These are phyloP conservation scores for Phytophthora syringae DNA, from an alignment of 352 stramenopile species.

Conservation along the genomic window DNA sequence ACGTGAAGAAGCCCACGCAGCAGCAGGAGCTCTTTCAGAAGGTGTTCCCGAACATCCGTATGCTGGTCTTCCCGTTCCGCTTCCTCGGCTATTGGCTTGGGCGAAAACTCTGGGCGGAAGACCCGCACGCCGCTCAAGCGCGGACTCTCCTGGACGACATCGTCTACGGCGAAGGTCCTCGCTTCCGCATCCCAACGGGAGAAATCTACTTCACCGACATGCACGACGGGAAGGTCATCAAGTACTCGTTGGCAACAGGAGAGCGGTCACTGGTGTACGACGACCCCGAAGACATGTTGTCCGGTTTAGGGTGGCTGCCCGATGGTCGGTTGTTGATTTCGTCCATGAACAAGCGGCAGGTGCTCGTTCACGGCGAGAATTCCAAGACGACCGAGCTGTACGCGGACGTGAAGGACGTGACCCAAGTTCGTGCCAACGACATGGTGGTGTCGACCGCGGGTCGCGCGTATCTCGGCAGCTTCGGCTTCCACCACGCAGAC, in stretches of 20 bases:
- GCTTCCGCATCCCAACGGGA: slow-evolving; percentile 55
- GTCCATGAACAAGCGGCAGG: slow-evolving; percentile 52
- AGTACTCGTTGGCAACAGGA: slow-evolving; percentile 56
- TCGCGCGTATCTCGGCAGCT: slow-evolving; percentile 67
- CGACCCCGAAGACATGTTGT: slow-evolving; percentile 53
- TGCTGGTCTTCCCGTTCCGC: slow-evolving; percentile 41
- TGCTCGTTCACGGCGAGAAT: slow-evolving; percentile 50
- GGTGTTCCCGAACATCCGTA: slow-evolving; percentile 36
- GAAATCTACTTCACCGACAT: slow-evolving; percentile 79
- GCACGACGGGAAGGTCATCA: slow-evolving; percentile 62
- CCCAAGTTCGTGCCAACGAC: slow-evolving; percentile 62
- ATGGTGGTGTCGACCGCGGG: slow-evolving; percentile 59
- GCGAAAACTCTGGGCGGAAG: slow-evolving; percentile 30
- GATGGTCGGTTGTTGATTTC: slow-evolving; percentile 69
- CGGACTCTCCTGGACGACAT: slow-evolving; percentile 33
- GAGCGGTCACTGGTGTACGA: slow-evolving; percentile 50
- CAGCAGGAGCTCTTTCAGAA: slow-evolving; percentile 36
- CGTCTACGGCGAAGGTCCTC: slow-evolving; percentile 64
- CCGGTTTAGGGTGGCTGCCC: slow-evolving; percentile 66
- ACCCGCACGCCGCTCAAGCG: slow-evolving; percentile 21
- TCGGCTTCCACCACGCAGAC: slow-evolving; percentile 60
- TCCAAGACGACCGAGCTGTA: slow-evolving; percentile 45
- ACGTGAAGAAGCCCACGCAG: slow-evolving; percentile 3
- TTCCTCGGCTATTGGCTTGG: slow-evolving; percentile 44
- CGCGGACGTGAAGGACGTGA: slow-evolving; percentile 58